These are phyloP conservation scores for Lentinula guzmanii DNA, from an alignment of 768 basidiomycete genomes.

Conservation along the genomic window DNA sequence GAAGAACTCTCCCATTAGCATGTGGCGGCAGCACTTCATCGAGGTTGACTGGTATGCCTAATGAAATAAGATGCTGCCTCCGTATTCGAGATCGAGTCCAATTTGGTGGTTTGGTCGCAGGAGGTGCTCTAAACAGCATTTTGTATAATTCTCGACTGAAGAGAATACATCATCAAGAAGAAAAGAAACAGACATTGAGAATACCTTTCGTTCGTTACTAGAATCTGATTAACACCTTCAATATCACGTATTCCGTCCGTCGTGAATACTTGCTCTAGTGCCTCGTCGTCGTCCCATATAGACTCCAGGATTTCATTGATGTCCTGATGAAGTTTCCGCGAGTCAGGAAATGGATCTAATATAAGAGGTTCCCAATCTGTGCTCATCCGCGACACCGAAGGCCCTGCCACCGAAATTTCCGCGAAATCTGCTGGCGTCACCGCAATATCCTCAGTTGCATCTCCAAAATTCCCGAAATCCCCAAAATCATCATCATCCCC, in stretches of 20 bases:
- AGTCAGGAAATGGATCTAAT: constrained; percentile 60
- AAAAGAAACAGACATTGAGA: constrained; percentile 3
- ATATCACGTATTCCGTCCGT: constrained; percentile 73
- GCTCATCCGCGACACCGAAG: constrained; percentile 22
- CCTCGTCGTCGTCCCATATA: constrained; percentile 52
- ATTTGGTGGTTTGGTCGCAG: constrained; percentile 78
- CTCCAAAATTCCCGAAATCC: constrained; percentile 86
- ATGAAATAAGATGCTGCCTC: constrained; percentile 82
- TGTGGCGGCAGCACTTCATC: constrained; percentile 78
- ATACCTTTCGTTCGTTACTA: constrained; percentile 74
- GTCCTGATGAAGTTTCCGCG: constrained; percentile 50
- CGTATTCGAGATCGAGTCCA: constrained; percentile 93
- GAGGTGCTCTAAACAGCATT: constrained; percentile 62
- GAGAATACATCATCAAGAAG: constrained; percentile 9
- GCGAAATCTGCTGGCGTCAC: constrained; percentile 27
- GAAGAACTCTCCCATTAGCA: constrained; percentile 58
- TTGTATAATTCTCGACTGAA: constrained; percentile 75
- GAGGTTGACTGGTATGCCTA: constrained; percentile 92
- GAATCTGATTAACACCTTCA: constrained; percentile 75
- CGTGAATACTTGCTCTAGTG: constrained; percentile 43
- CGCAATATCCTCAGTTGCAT: constrained; percentile 32
- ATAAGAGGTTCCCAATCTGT: constrained; percentile 56
- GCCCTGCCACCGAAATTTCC: constrained; percentile 32
- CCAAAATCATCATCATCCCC: constrained; percentile 73
- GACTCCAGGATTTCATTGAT: constrained; percentile 62